Percentiles rank a stretch among this genome's conserved stretches.
These are phyloP conservation scores for Lichtheimia corymbifera DNA, from an alignment of 371 early-diverging fungal genomes.

Conservation along the genomic window DNA sequence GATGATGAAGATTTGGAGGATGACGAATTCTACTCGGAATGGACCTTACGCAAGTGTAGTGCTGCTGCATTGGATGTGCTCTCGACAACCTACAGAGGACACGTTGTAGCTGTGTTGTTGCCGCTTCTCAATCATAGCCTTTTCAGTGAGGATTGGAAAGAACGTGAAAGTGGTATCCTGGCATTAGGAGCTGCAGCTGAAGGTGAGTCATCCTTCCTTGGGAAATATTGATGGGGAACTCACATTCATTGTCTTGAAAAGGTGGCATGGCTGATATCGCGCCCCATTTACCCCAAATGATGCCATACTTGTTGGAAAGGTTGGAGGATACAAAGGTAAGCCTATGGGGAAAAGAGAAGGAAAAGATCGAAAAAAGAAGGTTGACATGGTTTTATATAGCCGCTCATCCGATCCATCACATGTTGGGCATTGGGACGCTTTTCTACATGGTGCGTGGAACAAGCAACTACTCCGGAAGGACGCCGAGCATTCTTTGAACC, in stretches of 20 bases:
- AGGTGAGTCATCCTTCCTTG: slow-evolving; percentile 38
- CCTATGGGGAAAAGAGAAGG: slow-evolving; percentile 5
- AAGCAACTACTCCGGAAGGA: slow-evolving; percentile 53
- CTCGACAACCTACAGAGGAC: slow-evolving; percentile 75
- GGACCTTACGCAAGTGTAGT: slow-evolving; percentile 96
- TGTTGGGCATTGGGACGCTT: slow-evolving; percentile 97
- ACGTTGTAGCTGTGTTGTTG: slow-evolving; percentile 73
- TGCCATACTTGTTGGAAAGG: slow-evolving; percentile 78
- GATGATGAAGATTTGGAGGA: slow-evolving; percentile 88
- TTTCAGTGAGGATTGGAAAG: slow-evolving; percentile 82
- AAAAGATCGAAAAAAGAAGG: neutral
- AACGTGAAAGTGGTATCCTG: slow-evolving; percentile 89
- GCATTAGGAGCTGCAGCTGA: slow-evolving; percentile 96
- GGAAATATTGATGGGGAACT: neutral
- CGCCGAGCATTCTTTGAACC: slow-evolving; percentile 77
- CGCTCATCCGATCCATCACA: slow-evolving; percentile 89
- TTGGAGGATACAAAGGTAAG: slow-evolving; percentile 75
- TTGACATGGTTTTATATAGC: slow-evolving; percentile 40
- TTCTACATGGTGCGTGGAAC: slow-evolving; percentile 80
- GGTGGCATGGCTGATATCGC: slow-evolving; percentile 78
- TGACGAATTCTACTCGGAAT: slow-evolving; percentile 86
- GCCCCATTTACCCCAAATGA: slow-evolving; percentile 81
- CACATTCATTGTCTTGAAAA: slow-evolving; percentile 1
- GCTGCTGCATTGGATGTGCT: slow-evolving; percentile 92
- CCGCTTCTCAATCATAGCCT: slow-evolving; percentile 80